Evolutionary conservation across 2,329 filamentous ascomycete genomes (phyloP).

Genomic region (Arthrobotrys iridis): DNA sequence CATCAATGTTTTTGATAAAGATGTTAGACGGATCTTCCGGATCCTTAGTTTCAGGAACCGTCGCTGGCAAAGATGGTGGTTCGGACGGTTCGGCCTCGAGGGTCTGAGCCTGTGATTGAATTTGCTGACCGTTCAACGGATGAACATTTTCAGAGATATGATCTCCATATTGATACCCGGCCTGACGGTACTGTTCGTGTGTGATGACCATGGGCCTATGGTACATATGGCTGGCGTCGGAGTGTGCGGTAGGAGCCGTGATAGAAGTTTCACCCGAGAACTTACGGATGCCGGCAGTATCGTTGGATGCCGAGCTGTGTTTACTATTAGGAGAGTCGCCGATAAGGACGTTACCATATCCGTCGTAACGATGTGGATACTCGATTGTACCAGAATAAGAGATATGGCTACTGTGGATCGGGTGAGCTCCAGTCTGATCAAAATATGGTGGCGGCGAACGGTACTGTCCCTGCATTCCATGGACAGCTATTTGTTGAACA

Average conservation of each 20-base stretch:
- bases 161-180: slow-evolving; percentile 1
- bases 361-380: slow-evolving; percentile 29
- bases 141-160: slow-evolving; percentile 30
- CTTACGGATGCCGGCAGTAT: slow-evolving; percentile 28
- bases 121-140: slow-evolving; percentile 6
- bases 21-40: slow-evolving; percentile 72
- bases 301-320: slow-evolving; percentile 27
- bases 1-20: slow-evolving; percentile 99
- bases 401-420: slow-evolving; percentile 12
- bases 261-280: slow-evolving; percentile 30
- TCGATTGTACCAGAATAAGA: slow-evolving; percentile 10
- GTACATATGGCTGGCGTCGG: background rate
- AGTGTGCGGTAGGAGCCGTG: background rate
- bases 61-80: slow-evolving; percentile 2
- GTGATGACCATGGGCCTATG: background rate
- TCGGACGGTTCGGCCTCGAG: slow-evolving; percentile 2
- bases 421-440: background rate
- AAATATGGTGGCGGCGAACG: slow-evolving; percentile 1
- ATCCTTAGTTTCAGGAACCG: slow-evolving; percentile 57
- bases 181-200: slow-evolving; percentile 18
- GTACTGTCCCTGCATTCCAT: slow-evolving; percentile 22
- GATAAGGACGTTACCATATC: background rate
- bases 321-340: slow-evolving; percentile 29
- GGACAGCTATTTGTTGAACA: slow-evolving; percentile 19
- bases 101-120: slow-evolving; percentile 8